These are phyloP conservation scores for Apiospora hydei DNA, from an alignment of 2,329 filamentous ascomycete genomes.

Conservation along the genomic window DNA sequence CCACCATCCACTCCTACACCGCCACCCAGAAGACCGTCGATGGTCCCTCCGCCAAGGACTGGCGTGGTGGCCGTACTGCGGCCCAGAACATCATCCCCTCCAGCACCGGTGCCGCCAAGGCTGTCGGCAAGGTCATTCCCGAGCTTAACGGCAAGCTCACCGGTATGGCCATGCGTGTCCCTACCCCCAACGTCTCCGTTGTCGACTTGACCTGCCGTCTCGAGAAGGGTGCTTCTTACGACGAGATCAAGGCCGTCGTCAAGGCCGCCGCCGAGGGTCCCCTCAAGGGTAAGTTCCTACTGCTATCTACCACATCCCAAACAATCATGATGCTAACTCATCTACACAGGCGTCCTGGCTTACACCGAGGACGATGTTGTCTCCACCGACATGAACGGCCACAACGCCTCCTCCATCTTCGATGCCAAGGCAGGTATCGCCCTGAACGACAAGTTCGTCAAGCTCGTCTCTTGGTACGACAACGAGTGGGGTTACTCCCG, in stretches of 20 bases:
- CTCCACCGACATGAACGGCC: constrained; percentile 91
- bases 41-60: constrained; percentile 97
- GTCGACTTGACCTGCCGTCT: constrained; percentile 95
- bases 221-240: constrained; percentile 87
- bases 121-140: constrained; percentile 99
- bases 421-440: constrained; percentile 99
- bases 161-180: constrained; percentile 99
- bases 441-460: constrained; percentile 98
- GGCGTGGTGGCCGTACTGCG: constrained; percentile 98
- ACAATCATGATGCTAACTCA: constrained; percentile 30
- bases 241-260: constrained; percentile 91
- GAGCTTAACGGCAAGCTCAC: constrained; percentile 99
- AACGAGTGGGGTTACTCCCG: constrained; percentile 99
- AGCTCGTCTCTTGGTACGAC: constrained; percentile 98
- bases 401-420: constrained; percentile 95
- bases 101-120: constrained; percentile 99
- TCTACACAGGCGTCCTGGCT: constrained; percentile 76
- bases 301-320: neutral
- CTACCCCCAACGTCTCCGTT: constrained; percentile 98
- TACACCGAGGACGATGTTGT: constrained; percentile 99
- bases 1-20: constrained; percentile 99
- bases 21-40: constrained; percentile 99
- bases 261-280: constrained; percentile 85
- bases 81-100: constrained; percentile 99
- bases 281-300: constrained; percentile 76